phyloP scores from a whole-genome alignment of 352 stramenopile species.

The Aphanomyces stellatus region DNA sequence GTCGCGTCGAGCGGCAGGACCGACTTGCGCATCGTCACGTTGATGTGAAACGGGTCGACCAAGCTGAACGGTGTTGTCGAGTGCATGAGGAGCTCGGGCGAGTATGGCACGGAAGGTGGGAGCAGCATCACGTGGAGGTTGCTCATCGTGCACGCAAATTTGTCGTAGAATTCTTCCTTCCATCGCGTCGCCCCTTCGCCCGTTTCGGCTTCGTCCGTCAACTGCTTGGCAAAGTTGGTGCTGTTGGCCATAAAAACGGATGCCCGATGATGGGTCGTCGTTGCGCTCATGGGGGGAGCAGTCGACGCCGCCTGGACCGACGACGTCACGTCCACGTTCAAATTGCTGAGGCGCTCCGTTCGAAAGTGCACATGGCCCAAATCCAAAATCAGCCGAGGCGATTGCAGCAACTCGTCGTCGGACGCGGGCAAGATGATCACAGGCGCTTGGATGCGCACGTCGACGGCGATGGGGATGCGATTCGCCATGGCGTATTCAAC shows the following conservation, averaged over 20 bases:
- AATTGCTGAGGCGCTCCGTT: slow-evolving; percentile 70
- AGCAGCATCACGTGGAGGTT: slow-evolving; percentile 80
- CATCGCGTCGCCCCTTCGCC: slow-evolving; percentile 77
- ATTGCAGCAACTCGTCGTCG: slow-evolving; percentile 63
- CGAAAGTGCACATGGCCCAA: slow-evolving; percentile 77
- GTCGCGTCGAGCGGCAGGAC: slow-evolving; percentile 78
- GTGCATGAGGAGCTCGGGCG: slow-evolving; percentile 27
- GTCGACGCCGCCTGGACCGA: background rate
- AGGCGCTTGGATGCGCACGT: slow-evolving; percentile 78
- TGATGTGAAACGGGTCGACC: slow-evolving; percentile 81
- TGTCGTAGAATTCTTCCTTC: slow-evolving; percentile 89
- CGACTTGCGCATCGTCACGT: slow-evolving; percentile 74
- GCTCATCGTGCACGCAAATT: slow-evolving; percentile 73
- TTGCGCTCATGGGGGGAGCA: slow-evolving; percentile 16
- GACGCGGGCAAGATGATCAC: slow-evolving; percentile 79
- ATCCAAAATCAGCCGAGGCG: slow-evolving; percentile 68
- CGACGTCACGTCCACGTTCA: slow-evolving; percentile 37
- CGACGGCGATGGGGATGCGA: slow-evolving; percentile 62
- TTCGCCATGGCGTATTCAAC: slow-evolving; percentile 86
- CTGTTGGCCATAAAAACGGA: slow-evolving; percentile 23
- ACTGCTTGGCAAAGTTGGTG: slow-evolving; percentile 75
- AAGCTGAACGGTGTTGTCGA: slow-evolving; percentile 59
- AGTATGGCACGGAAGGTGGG: slow-evolving; percentile 38
- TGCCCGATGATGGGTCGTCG: background rate
- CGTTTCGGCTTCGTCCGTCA: slow-evolving; percentile 80